Conservation (phyloP, 345 rosid species). For the Populus euphratica region DNA sequence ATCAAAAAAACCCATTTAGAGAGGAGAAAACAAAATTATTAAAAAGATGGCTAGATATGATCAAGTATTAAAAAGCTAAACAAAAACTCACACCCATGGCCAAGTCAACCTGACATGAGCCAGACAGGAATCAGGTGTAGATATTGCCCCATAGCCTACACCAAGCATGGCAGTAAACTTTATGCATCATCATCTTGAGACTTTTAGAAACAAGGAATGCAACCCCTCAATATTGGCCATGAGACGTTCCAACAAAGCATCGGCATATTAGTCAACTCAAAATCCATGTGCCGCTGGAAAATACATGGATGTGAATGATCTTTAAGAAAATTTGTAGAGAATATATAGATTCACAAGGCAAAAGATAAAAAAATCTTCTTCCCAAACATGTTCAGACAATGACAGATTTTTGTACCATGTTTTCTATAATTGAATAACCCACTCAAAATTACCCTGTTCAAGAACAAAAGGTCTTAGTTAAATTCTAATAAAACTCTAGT, state of each 20-base stretch:
- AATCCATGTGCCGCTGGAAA: constrained; percentile 14
- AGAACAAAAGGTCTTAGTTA: too few species aligned
- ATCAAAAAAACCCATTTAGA: too few species aligned
- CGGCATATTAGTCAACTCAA: constrained; percentile 10
- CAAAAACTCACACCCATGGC: constrained; percentile 13
- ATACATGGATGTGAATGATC: background rate
- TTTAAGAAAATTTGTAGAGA: background rate
- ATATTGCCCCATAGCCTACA: constrained; percentile 12
- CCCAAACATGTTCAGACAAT: too few species aligned
- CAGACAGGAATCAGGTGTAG: constrained; percentile 3
- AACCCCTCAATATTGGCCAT: constrained; percentile 10
- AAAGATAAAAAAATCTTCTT: too few species aligned
- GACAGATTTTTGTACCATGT: too few species aligned
- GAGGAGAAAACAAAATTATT: too few species aligned
- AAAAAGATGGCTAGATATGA: background rate
- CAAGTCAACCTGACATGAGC: constrained; percentile 17
- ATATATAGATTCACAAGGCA: background rate
- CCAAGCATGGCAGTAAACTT: constrained; percentile 5
- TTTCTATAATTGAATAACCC: too few species aligned
- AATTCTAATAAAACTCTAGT: too few species aligned
- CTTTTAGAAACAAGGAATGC: constrained; percentile 17
- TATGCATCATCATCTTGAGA: constrained; percentile 15
- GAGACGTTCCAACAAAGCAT: constrained; percentile 10
- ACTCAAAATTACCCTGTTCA: too few species aligned
- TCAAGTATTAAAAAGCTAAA: background rate